phyloP scores from a whole-genome alignment of 805 yeast genomes.

The Kluyveromyces nonfermentans region DNA sequence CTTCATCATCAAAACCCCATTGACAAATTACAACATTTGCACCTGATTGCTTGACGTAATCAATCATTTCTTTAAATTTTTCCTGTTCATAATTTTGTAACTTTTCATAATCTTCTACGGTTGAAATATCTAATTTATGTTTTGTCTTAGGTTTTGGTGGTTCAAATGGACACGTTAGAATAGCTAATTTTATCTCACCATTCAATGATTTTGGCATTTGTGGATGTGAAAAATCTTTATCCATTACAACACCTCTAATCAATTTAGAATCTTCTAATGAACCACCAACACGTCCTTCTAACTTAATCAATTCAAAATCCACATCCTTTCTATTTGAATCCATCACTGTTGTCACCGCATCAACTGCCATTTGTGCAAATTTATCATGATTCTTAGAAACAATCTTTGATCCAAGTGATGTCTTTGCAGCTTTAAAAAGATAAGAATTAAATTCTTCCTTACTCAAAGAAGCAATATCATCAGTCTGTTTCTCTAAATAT shows the following conservation, averaged over 20 bases:
- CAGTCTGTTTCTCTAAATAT: constrained; percentile 68
- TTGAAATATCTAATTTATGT: constrained; percentile 86
- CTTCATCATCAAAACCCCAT: constrained; percentile 99
- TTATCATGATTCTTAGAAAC: constrained; percentile 89
- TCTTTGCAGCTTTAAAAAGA: constrained; percentile 83
- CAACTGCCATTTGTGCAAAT: constrained; percentile 96
- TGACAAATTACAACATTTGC: constrained; percentile 97
- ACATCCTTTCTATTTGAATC: constrained; percentile 90
- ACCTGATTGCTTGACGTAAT: constrained; percentile 75
- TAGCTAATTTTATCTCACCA: constrained; percentile 78
- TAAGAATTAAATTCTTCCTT: constrained; percentile 32
- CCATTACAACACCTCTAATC: constrained; percentile 86
- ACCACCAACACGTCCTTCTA: constrained; percentile 95
- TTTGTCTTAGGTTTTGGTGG: constrained; percentile 99
- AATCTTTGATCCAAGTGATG: constrained; percentile 90
- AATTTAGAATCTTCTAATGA: constrained; percentile 75
- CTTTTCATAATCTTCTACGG: constrained; percentile 88
- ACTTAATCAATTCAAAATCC: constrained; percentile 90
- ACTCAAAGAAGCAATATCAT: constrained; percentile 39
- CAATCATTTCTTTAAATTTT: constrained; percentile 85
- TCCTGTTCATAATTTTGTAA: constrained; percentile 88
- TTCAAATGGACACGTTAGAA: constrained; percentile 96
- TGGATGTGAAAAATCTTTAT: constrained; percentile 96
- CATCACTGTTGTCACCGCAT: constrained; percentile 86
- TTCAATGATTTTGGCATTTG: constrained; percentile 83